phyloP scores from a whole-genome alignment of 1,284 basidiomycete genomes.

The Moesziomyces antarcticus region DNA sequence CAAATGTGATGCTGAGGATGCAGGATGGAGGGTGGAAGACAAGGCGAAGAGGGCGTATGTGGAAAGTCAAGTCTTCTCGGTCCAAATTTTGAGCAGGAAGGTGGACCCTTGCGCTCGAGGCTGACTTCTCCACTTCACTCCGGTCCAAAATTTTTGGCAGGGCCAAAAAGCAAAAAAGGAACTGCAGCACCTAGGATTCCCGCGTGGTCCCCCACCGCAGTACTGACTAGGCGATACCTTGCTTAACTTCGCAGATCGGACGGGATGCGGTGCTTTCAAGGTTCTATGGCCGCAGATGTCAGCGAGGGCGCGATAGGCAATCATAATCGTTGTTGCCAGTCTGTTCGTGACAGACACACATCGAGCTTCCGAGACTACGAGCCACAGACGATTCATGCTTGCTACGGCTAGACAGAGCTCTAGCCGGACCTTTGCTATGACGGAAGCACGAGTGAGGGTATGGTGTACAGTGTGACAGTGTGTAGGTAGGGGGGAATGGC shows the following conservation, averaged over 20 bases:
- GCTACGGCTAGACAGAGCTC: neutral
- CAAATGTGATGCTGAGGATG: no score
- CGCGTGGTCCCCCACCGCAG: slow-evolving; percentile 84
- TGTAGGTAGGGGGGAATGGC: neutral
- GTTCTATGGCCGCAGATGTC: slow-evolving; percentile 79
- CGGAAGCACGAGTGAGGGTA: neutral
- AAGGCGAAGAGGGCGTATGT: neutral
- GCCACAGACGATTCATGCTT: neutral
- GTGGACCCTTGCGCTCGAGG: neutral
- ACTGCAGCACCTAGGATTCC: slow-evolving; percentile 83
- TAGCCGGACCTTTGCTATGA: slow-evolving; percentile 7
- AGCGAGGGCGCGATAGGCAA: no score
- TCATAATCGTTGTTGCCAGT: neutral
- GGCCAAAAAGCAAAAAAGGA: slow-evolving; percentile 66
- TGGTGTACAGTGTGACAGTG: neutral
- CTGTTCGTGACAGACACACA: neutral
- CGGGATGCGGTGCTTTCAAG: slow-evolving; percentile 83
- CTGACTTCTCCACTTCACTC: neutral
- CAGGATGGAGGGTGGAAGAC: neutral
- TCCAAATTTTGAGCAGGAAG: slow-evolving; percentile 11
- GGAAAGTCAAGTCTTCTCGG: neutral
- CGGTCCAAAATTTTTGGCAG: neutral
- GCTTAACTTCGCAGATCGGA: slow-evolving; percentile 84
- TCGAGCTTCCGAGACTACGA: neutral
- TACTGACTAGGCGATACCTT: slow-evolving; percentile 83